Evolutionary conservation across 78 protist species (phyloP), one percentile per base, ranked within the genome.

Genomic region (Dictyostelium capitatum): DNA sequence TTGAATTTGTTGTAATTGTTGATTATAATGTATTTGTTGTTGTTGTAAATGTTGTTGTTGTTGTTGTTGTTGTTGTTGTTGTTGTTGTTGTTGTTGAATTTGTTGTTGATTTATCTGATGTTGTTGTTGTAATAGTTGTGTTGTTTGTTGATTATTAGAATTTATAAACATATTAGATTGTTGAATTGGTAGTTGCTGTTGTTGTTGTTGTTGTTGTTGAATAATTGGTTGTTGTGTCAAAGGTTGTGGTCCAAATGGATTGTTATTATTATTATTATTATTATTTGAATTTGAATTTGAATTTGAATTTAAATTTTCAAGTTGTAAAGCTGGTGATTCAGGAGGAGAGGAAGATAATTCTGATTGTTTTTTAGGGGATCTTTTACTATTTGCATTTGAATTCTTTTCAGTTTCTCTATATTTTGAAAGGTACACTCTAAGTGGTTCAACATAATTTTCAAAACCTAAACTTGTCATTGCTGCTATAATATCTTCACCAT

Each of bases 401-500:
- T 54, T 69, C 23, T 83, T 83, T 54, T 83, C 91, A 14, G 43
- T 30, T 59, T 95, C 97, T 47, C 96, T 65, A 62, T 95, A 96
- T 28, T 53, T 73, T n/a, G 54, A 78, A 41, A 97, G 83, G 54
- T 82, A 96, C 11, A 80, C 62, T 37, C 59, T 90, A 6, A 97
- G 74, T 1, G 97, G 96, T 28, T 96, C 97, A n/a, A 87, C 48
- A 48, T 97, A 97, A 11, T 46, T 30, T 14, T 96, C 97, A 83
- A 97, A 97, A 23, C 98, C 98, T 20, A 97, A 80, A 14, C 25
- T 67, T 3, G 37, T 48, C 96, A 97, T 94, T 8, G 98, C 98
- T 48, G 78, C 80, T 7, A 97, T 64, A 15, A 97, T 25, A 54
- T 97, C 98, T 6, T 97, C 98, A 46, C 97, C 97, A 57, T 77